These are phyloP conservation scores for Purpureocillium takamizusanense DNA, from an alignment of 2,329 filamentous ascomycete species.

Conservation along the genomic window DNA sequence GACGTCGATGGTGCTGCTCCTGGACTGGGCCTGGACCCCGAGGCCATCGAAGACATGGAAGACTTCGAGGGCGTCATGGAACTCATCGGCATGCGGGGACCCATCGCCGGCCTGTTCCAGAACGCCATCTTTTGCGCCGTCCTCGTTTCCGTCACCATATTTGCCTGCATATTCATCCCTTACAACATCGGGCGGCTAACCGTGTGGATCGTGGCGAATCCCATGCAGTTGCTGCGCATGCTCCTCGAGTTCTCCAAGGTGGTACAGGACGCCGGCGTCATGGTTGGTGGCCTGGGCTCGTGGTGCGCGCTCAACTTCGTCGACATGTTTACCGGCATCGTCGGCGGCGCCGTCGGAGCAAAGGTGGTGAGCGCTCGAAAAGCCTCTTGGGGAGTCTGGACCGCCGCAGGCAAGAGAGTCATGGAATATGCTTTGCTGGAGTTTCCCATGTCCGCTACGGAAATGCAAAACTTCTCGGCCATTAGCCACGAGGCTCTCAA, in stretches of 20 bases:
- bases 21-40: conserved; percentile 61
- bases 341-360: conserved; percentile 20
- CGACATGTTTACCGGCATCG: conserved; percentile 24
- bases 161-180: conserved; percentile 78
- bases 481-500: conserved; percentile 64
- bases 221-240: conserved; percentile 64
- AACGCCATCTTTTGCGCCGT: conserved; percentile 93
- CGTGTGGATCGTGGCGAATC: conserved; percentile 71
- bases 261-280: conserved; percentile 65
- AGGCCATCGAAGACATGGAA: conserved; percentile 76
- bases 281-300: conserved; percentile 48
- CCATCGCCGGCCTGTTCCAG: conserved; percentile 80
- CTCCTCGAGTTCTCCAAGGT: conserved; percentile 69
- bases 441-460: conserved; percentile 43
- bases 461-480: conserved; percentile 69
- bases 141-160: conserved; percentile 78
- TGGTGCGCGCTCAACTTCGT: conserved; percentile 30
- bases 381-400: conserved; percentile 32
- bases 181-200: conserved; percentile 86
- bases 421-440: conserved; percentile 41
- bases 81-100: conserved; percentile 91
- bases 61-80: conserved; percentile 96
- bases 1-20: conserved; percentile 33
- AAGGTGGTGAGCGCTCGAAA: conserved; percentile 24
- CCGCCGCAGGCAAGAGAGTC: conserved; percentile 36